phyloP scores from a whole-genome alignment of 306 rosid species.

The Acacia melanoxylon region DNA sequence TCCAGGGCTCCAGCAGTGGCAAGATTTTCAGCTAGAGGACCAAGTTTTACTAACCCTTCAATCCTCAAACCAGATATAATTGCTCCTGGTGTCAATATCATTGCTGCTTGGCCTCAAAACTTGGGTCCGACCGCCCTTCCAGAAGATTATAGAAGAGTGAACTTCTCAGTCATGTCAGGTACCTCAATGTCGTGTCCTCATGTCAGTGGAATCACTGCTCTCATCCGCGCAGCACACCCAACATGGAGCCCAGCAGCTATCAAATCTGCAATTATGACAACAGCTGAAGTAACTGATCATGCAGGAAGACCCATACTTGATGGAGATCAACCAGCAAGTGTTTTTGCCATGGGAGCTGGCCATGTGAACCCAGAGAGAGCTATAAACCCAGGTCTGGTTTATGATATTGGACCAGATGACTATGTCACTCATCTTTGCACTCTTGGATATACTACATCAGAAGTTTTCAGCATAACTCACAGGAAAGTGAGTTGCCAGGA shows the following conservation, averaged over 20 bases:
- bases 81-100: constrained; percentile 95
- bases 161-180: constrained; percentile 85
- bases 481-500: constrained; percentile 58
- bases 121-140: constrained; percentile 86
- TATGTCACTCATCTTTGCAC: constrained; percentile 61
- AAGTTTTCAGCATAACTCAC: constrained; percentile 56
- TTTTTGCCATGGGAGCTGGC: constrained; percentile 64
- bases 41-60: constrained; percentile 78
- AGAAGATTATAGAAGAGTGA: constrained; percentile 76
- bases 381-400: constrained; percentile 62
- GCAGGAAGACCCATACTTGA: constrained; percentile 59
- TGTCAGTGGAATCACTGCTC: constrained; percentile 68
- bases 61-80: constrained; percentile 91
- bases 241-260: constrained; percentile 75
- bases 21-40: constrained; percentile 86
- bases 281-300: constrained; percentile 50
- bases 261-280: constrained; percentile 69
- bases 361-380: constrained; percentile 63
- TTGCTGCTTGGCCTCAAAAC: constrained; percentile 99
- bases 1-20: constrained; percentile 85
- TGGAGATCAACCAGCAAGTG: constrained; percentile 50
- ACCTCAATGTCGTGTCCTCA: constrained; percentile 78
- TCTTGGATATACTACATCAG: constrained; percentile 52
- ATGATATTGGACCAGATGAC: constrained; percentile 59
- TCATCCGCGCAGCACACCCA: constrained; percentile 59